phyloP scores from a whole-genome alignment of 352 stramenopile species.

The Phytophthora palmivora region DNA sequence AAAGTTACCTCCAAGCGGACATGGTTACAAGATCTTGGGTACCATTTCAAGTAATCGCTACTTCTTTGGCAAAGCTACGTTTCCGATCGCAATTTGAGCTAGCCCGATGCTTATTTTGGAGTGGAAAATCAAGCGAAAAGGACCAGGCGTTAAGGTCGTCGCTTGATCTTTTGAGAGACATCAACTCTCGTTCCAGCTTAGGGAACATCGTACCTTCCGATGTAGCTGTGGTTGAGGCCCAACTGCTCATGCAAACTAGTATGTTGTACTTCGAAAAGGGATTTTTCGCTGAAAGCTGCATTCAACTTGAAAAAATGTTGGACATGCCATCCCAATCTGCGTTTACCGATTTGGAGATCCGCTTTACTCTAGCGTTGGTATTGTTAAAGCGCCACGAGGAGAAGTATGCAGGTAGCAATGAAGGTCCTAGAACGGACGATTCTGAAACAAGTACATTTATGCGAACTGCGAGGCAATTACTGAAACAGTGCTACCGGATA shows the following conservation, averaged over 20 bases:
- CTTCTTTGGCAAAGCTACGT: constrained; percentile 24
- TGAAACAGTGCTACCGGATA: constrained; percentile 52
- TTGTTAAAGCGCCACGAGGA: constrained; percentile 25
- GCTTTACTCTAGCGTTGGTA: constrained; percentile 42
- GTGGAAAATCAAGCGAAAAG: constrained; percentile 32
- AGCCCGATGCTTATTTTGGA: constrained; percentile 49
- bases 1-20: constrained; percentile 44
- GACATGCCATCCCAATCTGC: constrained; percentile 1
- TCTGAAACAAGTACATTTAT: constrained; percentile 21
- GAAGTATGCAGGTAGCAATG: not conserved
- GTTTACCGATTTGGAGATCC: constrained; percentile 48
- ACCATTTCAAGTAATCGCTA: constrained; percentile 16
- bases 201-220: not conserved
- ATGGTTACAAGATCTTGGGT: constrained; percentile 19
- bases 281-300: constrained; percentile 20
- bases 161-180: constrained; percentile 25
- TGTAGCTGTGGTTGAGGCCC: constrained; percentile 15
- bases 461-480: constrained; percentile 22
- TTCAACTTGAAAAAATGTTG: constrained; percentile 35
- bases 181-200: not conserved
- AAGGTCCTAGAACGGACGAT: not conserved
- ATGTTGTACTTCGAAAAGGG: constrained; percentile 53
- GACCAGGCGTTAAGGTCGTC: constrained; percentile 26
- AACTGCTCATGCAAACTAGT: constrained; percentile 50
- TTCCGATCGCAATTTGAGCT: constrained; percentile 45